Evolutionary conservation across 306 rosid species (phyloP), one percentile per base, ranked within the genome.

Genomic region (Pueraria montana): DNA sequence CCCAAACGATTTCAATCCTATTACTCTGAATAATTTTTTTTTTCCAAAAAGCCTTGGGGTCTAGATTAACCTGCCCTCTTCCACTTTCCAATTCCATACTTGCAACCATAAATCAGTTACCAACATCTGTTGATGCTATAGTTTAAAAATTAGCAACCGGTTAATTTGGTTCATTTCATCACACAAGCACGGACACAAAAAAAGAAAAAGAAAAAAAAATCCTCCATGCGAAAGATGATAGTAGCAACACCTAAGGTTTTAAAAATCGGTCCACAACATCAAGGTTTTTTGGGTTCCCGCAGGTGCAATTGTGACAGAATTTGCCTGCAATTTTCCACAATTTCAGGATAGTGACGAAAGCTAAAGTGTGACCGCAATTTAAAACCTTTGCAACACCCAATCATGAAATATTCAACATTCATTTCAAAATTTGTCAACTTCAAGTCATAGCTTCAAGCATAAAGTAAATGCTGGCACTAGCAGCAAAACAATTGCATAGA

Each of bases 81-180:
- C 70, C 32, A 64, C 65, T 20, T 59, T 20, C 30, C 80, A 73
- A 72, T 40, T 40, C 48, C 56, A 72, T 30, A 56, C 9, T 10
- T 21, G 45, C 65, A 70, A 63, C 58, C 69, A 75, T 69, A 58
- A 59, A 59, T 53, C 69, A 76, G 13, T 70, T 72, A 38, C 80
- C 34, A 62, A 40, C 48, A 79, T 30, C 49, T 5, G 8, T 48
- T 53, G 8, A 0, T n/a, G 23, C 77, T 70, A 26, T 26, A 43
- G 13, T 82, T 82, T 27, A 56, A 42, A 64, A 27, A 18, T 53
- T 64, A 52, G 43, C 58, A 27, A 43, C 40, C 45, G 40, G 48
- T 59, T 49, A 49, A 61, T 76, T 81, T 36, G 36, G 71, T 27
- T 36, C 42, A 74, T 77, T 65, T 73, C 40, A 76, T 45, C 65